phyloP scores from a whole-genome alignment of 176 grass and related monocot genomes.

The Juncus effusus region DNA sequence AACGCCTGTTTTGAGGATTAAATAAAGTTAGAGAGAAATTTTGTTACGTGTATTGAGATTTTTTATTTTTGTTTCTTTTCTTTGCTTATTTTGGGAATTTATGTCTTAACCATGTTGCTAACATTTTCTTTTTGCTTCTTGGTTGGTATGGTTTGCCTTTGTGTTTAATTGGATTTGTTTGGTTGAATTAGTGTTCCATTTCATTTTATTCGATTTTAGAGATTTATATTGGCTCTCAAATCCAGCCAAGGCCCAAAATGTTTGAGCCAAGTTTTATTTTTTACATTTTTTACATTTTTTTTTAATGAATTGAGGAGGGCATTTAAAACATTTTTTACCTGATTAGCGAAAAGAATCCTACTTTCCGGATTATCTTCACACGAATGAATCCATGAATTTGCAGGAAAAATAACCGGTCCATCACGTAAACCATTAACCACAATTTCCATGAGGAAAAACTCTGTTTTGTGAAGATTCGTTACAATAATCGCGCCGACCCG shows the following conservation, averaged over 20 bases:
- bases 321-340: constrained; percentile 16
- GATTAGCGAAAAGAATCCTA: constrained; percentile 42
- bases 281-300: too few relatives aligned
- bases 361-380: constrained; percentile 31
- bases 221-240: too few relatives aligned
- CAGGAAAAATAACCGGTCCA: constrained; percentile 31
- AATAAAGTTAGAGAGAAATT: neutral
- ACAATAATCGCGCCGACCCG: constrained; percentile 31
- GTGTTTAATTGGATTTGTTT: too few relatives aligned
- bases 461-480: constrained; percentile 44
- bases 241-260: too few relatives aligned
- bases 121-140: too few relatives aligned
- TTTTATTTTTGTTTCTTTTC: neutral
- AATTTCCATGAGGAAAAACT: constrained; percentile 44
- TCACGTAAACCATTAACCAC: constrained; percentile 37
- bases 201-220: too few relatives aligned
- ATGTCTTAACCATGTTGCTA: too few relatives aligned
- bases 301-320: too few relatives aligned
- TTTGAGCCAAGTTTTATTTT: too few relatives aligned
- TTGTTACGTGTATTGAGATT: neutral
- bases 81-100: neutral
- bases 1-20: constrained; percentile 33
- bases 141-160: too few relatives aligned
- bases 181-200: too few relatives aligned
- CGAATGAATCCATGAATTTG: constrained; percentile 54